Base-by-base conservation (phyloP, 1,139 yeast species). In the Oligophagozyma castellii region DNA sequence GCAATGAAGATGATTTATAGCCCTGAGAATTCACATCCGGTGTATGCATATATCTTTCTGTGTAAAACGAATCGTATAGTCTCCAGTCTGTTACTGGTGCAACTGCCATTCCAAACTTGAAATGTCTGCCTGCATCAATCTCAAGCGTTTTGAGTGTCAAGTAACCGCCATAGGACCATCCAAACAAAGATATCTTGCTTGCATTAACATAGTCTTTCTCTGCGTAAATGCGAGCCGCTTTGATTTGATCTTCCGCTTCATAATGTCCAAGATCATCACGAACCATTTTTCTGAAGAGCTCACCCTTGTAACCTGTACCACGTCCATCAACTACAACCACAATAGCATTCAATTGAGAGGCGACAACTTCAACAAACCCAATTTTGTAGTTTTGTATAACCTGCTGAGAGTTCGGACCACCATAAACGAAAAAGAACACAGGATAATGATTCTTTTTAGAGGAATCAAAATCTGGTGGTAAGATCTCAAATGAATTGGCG, bases 161-260 rank as follows among this genome's bases (percentile, higher is more conserved):
- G 46, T 68, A 78, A 0, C 89, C 92, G 34, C 92, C 92, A 46
- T 77, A 78, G 2, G 84, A 75, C 86, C 89, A 78, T 5, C 92
- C 92, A 73, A 83, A 78, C 30, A 78, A 68, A 2, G 81, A 80
- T 8, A 77, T 69, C 37, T 70, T 61, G 3, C 59, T 56, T 5
- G 56, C 45, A 48, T 78, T 80, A 24, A 77, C 75, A 42, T 68
- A 78, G 2, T 63, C 40, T 36, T 65, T 65, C 5, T 55, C 29
- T 2, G 65, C 57, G 73, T 81, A 78, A 2, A 61, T 37, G 35
- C 65, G 65, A 2, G 79, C 89, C 4, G 84, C 81, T 0, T 67
- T 56, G 18, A 78, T 71, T 51, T 78, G 86, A 50, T 78, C 92
- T 19, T 58, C 46, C 3, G 80, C 76, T 48, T 78, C 92, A 43